Percentiles rank a stretch among this genome's conserved stretches.
Evolutionary conservation across 345 rosid genomes (phyloP).

Genomic region (Nephelium lappaceum): DNA sequence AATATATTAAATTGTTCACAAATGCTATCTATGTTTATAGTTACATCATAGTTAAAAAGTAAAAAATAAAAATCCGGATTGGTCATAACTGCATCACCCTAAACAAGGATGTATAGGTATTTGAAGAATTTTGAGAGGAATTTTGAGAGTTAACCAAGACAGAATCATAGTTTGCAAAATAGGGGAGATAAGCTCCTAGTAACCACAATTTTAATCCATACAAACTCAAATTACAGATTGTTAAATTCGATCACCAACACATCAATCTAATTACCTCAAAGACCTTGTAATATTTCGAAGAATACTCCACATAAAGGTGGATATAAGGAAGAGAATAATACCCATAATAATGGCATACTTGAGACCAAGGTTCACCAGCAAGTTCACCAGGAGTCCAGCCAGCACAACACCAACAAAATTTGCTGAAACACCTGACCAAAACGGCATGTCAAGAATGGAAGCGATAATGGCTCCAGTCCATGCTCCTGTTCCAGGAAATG

Average conservation of each 20-base stretch:
- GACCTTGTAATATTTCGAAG: conserved; percentile 67
- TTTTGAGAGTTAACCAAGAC: background rate
- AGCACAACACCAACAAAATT: conserved; percentile 80
- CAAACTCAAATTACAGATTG: background rate
- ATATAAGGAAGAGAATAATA: conserved; percentile 62
- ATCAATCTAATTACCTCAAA: conserved; percentile 40
- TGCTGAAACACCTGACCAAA: conserved; percentile 76
- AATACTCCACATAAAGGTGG: conserved; percentile 84
- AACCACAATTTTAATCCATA: background rate
- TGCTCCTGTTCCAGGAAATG: conserved; percentile 95
- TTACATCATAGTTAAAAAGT: background rate
- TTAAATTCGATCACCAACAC: background rate
- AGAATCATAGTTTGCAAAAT: conserved; percentile 10
- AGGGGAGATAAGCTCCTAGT: background rate
- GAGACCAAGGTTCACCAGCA: conserved; percentile 83
- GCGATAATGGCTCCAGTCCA: conserved; percentile 96
- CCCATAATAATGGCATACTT: conserved; percentile 74
- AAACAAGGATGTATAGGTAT: background rate
- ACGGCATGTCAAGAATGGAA: conserved; percentile 87
- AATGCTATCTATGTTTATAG: background rate
- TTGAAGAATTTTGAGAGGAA: background rate
- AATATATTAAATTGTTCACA: background rate
- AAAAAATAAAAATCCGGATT: background rate
- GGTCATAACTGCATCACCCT: background rate
- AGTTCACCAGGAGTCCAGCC: conserved; percentile 83